Evolutionary conservation across 495 filamentous ascomycete genomes (phyloP), one percentile per base, ranked within the genome.

Genomic region (Choiromyces venosus): DNA sequence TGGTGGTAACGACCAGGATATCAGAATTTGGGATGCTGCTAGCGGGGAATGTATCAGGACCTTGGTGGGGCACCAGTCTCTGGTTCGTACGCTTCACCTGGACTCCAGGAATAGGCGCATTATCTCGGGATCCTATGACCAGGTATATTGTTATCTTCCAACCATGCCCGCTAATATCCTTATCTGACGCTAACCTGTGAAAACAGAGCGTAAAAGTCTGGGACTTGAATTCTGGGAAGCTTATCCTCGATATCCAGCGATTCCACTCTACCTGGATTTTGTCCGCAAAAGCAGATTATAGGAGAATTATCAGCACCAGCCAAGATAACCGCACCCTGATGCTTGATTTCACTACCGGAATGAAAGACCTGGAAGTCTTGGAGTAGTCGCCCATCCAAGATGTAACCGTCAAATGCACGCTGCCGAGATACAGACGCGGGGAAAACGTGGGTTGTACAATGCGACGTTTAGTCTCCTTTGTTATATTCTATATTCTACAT

Each of bases 211-310:
- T 99, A 81, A 96, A 95, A 83, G 93, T 97, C 7, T 97, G 91
- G 81, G 91, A 97, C 76, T 88, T 93, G 77, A 87, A 89, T 66
- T 89, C 88, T 6, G 93, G 93, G 38, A 85, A 88, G 66, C 84
- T 89, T 52, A 86, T 92, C 39, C 86, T 93, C 67, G 88, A 91
- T 73, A 91, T 97, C 74, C 91, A 91, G 25, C 89, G 91, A 70
- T 98, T 93, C 92, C 95, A 96, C 52, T 90, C 90, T 21, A 96
- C 93, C 79, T 98, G 96, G 96, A 96, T 97, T 78, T 83, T 99
- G 61, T 92, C 91, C 73, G 95, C 96, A 37, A 97, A 98, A 84
- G 91, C 91, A 40, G 95, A 99, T 82, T 97, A 97, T 81, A 86
- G 94, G 66, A 87, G 95, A 44, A 93, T 99, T 71, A 90, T 99